A percentile compares a stretch with the other conserved stretches of the same genome.
Evolutionary conservation across 176 grass and related monocot genomes (phyloP).

Genomic region (Carex scoparia): DNA sequence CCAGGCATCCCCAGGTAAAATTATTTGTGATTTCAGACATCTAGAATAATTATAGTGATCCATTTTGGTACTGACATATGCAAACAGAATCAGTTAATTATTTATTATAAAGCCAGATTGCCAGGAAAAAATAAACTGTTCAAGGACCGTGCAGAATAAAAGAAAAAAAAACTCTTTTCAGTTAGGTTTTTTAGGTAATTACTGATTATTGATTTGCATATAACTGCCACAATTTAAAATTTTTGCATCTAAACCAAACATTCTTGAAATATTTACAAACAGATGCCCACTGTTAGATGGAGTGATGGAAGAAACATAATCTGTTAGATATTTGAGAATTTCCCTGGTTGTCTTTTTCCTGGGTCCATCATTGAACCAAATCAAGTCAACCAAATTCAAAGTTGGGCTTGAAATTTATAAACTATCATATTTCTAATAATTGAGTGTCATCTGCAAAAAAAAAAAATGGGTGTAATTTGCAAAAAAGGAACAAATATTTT

Average conservation of each 20-base stretch:
- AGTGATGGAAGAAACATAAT: background rate
- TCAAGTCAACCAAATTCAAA: background rate
- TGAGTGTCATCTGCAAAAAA: background rate
- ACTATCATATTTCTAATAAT: background rate
- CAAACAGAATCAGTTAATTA: background rate
- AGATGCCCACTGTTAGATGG: background rate
- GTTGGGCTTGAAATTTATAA: background rate
- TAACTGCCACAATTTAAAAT: background rate
- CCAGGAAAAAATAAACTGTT: background rate
- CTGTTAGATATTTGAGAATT: background rate
- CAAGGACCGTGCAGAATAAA: background rate
- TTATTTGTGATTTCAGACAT: background rate
- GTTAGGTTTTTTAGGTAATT: background rate
- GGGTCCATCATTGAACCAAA: background rate
- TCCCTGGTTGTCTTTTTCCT: background rate
- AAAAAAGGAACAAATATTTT: background rate
- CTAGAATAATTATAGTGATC: background rate
- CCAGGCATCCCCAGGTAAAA: conserved; percentile 84
- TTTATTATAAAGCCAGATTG: background rate
- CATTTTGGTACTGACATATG: background rate
- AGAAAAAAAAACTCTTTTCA: background rate
- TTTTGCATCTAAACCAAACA: background rate
- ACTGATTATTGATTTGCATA: background rate
- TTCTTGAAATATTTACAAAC: background rate
- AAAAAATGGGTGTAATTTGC: background rate